Conservation (phyloP, 2,329 filamentous ascomycete species). For the Phaeoacremonium minimum region DNA sequence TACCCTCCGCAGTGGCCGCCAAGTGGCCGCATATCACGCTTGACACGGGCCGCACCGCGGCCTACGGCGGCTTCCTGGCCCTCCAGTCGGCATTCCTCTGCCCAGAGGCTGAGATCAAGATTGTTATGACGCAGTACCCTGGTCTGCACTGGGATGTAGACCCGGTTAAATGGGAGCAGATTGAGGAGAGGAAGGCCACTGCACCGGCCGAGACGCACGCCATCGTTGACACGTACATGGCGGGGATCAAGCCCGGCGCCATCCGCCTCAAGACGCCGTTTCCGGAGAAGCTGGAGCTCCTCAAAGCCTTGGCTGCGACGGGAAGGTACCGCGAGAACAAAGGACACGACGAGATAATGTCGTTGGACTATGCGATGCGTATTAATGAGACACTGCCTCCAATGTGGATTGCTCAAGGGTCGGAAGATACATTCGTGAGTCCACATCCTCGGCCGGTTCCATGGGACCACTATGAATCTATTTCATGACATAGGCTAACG, state of each 20-base stretch:
- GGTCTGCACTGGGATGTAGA: constrained; percentile 9
- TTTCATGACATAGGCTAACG: constrained; percentile 5
- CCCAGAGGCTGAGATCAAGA: constrained; percentile 11
- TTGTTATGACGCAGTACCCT: constrained; percentile 12
- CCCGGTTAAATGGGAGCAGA: background rate
- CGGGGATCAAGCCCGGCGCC: background rate
- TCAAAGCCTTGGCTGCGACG: background rate
- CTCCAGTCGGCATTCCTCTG: constrained; percentile 15
- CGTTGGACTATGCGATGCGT: background rate
- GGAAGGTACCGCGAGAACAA: background rate
- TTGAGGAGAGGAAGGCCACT: constrained; percentile 2
- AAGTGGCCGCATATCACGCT: constrained; percentile 6
- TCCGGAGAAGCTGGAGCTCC: background rate
- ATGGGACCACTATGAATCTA: constrained; percentile 17
- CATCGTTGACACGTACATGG: constrained; percentile 7
- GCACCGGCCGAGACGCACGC: background rate
- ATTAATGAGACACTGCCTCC: background rate
- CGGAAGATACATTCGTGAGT: background rate
- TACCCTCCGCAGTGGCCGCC: constrained; percentile 1
- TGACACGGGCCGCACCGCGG: constrained; percentile 10
- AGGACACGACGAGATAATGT: background rate
- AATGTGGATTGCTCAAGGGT: background rate
- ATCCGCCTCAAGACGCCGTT: constrained; percentile 5
- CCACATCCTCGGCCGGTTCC: background rate
- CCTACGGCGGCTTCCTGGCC: constrained; percentile 15